phyloP scores from a whole-genome alignment of 805 yeast genomes.

The Allodekkera sacchari region DNA sequence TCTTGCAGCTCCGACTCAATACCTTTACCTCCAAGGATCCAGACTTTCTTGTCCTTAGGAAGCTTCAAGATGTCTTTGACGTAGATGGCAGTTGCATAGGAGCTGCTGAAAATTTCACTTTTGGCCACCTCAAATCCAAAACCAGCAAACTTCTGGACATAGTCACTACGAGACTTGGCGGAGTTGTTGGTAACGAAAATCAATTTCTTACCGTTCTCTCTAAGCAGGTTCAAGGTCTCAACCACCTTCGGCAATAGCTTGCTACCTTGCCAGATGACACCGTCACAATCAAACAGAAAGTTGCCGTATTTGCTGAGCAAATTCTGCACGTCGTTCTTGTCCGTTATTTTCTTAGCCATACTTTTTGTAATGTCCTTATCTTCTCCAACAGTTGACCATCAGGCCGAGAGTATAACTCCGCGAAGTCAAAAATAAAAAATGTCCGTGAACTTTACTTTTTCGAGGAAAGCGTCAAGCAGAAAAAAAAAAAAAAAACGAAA shows the following conservation, averaged over 20 bases:
- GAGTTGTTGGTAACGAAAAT: conserved; percentile 95
- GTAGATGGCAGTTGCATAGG: conserved; percentile 87
- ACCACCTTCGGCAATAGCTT: conserved; percentile 68
- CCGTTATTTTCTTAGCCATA: conserved; percentile 43
- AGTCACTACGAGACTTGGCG: conserved; percentile 76
- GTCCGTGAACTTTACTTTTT: too few species aligned
- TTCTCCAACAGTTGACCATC: too few species aligned
- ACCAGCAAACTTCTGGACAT: conserved; percentile 65
- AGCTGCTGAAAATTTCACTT: conserved; percentile 82
- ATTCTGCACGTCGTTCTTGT: conserved; percentile 38
- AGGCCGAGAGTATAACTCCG: too few species aligned
- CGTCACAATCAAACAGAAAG: conserved; percentile 94
- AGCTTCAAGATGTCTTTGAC: conserved; percentile 66
- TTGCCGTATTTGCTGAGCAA: conserved; percentile 68
- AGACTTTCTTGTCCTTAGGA: conserved; percentile 68
- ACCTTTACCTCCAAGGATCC: conserved; percentile 87
- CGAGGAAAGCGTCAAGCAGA: too few species aligned
- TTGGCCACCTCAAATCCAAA: conserved; percentile 40
- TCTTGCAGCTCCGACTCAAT: conserved; percentile 69
- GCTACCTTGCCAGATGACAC: conserved; percentile 90
- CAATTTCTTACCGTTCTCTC: conserved; percentile 49
- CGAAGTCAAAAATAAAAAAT: too few species aligned
- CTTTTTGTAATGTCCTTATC: too few species aligned
- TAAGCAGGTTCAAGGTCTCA: conserved; percentile 65
- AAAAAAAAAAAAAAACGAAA: too few species aligned